phyloP scores from a whole-genome alignment of 2,329 filamentous ascomycete genomes.

The Ophiostoma sp. region DNA sequence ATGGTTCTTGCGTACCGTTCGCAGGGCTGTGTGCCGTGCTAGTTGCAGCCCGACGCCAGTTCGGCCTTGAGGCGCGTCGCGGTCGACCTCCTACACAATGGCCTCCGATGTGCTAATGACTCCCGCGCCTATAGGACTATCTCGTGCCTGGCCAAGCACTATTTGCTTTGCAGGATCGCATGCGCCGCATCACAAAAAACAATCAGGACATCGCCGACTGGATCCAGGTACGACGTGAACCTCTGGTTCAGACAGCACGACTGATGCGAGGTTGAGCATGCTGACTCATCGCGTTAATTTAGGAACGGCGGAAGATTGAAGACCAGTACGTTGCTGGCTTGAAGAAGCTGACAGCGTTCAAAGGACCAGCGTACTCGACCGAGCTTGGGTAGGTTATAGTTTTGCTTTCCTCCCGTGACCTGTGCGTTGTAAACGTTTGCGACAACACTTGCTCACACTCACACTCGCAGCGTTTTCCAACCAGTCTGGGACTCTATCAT shows the following conservation, averaged over 20 bases:
- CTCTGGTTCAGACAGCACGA: not conserved
- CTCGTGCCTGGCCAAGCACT: slow-evolving; percentile 80
- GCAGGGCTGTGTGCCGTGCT: not conserved
- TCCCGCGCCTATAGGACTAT: slow-evolving; percentile 54
- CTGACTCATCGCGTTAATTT: slow-evolving; percentile 21
- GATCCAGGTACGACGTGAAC: slow-evolving; percentile 86
- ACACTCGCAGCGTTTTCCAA: slow-evolving; percentile 58
- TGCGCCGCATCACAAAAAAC: slow-evolving; percentile 78
- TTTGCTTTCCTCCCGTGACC: slow-evolving; percentile 28
- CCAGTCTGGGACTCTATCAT: slow-evolving; percentile 85
- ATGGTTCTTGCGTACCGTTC: not conserved
- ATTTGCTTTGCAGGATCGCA: slow-evolving; percentile 73
- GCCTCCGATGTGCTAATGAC: slow-evolving; percentile 13
- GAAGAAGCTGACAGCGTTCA: slow-evolving; percentile 70
- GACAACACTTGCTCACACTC: not conserved
- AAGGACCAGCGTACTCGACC: slow-evolving; percentile 66
- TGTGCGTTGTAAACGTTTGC: not conserved
- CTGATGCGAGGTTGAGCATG: not conserved
- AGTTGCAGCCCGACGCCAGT: not conserved
- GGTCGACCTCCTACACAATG: not conserved
- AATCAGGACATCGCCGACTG: slow-evolving; percentile 93
- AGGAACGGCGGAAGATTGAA: slow-evolving; percentile 92
- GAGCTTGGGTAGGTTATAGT: slow-evolving; percentile 66
- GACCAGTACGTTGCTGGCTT: slow-evolving; percentile 80
- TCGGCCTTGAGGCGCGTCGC: not conserved